Conservation (phyloP, 805 yeast genomes). For the Lachancea sp. region DNA sequence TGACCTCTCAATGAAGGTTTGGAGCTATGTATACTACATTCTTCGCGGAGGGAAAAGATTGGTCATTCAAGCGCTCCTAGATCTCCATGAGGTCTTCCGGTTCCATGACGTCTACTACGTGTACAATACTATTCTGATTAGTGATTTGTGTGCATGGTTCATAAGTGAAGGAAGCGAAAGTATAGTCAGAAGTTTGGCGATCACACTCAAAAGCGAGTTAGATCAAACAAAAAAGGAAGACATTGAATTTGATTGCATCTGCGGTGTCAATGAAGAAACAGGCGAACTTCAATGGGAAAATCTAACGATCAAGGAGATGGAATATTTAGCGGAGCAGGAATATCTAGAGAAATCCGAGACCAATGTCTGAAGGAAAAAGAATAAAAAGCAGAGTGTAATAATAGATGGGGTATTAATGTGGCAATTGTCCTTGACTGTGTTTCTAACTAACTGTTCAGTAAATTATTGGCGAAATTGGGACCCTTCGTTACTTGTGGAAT, state of each 20-base stretch:
- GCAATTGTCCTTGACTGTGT: neutral
- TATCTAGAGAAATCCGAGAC: conserved; percentile 15
- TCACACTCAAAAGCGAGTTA: conserved; percentile 47
- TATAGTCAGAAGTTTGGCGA: conserved; percentile 56
- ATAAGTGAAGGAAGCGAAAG: conserved; percentile 51
- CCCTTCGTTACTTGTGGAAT: conserved; percentile 9
- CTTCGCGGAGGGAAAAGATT: conserved; percentile 64
- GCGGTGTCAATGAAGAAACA: conserved; percentile 31
- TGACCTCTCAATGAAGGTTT: conserved; percentile 50
- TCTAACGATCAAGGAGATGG: conserved; percentile 50
- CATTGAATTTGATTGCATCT: conserved; percentile 39
- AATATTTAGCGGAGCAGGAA: conserved; percentile 49
- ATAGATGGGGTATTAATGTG: neutral
- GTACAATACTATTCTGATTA: conserved; percentile 68
- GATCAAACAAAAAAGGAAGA: conserved; percentile 37
- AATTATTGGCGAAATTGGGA: conserved; percentile 24
- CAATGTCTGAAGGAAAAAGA: neutral
- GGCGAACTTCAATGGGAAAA: conserved; percentile 39
- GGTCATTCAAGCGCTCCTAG: conserved; percentile 54
- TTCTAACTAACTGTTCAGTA: conserved; percentile 10
- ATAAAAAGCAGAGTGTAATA: too few species aligned
- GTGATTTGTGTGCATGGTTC: conserved; percentile 74
- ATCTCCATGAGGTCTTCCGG: conserved; percentile 65
- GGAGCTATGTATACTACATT: conserved; percentile 67
- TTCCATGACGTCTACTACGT: conserved; percentile 81